phyloP scores from a whole-genome alignment of 2,329 filamentous ascomycete species.

The Fusarium euwallaceae region DNA sequence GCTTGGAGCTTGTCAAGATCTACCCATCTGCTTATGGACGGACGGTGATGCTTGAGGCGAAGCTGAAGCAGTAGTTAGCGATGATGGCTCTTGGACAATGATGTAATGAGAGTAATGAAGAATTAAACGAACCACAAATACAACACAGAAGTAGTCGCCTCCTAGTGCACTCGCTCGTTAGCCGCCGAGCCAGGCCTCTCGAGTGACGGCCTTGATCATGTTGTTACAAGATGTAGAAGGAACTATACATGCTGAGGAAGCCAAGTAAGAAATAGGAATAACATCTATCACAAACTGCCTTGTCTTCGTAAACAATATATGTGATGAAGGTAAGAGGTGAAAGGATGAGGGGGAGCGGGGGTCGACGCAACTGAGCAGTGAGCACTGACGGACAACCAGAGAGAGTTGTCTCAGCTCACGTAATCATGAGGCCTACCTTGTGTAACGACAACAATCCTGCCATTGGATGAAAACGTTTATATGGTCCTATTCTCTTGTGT shows the following conservation, averaged over 20 bases:
- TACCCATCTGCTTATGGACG: conserved; percentile 48
- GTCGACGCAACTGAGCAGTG: no score
- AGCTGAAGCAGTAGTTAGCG: conserved; percentile 32
- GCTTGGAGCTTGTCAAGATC: conserved; percentile 51
- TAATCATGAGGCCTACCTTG: no score
- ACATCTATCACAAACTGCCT: neutral
- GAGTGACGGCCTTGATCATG: neutral
- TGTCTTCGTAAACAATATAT: neutral
- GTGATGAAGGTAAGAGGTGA: no score
- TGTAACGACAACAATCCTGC: no score
- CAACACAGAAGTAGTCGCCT: neutral
- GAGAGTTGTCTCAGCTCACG: no score
- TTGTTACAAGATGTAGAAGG: neutral
- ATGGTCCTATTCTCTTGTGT: no score
- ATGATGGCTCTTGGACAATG: neutral
- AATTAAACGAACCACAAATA: neutral
- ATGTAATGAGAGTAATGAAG: neutral
- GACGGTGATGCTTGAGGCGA: conserved; percentile 51
- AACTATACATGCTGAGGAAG: neutral
- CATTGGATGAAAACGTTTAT: no score
- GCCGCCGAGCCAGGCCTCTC: no score
- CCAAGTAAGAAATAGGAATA: neutral
- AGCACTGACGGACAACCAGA: no score
- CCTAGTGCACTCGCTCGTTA: neutral
- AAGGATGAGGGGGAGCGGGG: no score